These are phyloP conservation scores for Spergularia bocconei DNA, from an alignment of 148 eudicot species.

Conservation along the genomic window DNA sequence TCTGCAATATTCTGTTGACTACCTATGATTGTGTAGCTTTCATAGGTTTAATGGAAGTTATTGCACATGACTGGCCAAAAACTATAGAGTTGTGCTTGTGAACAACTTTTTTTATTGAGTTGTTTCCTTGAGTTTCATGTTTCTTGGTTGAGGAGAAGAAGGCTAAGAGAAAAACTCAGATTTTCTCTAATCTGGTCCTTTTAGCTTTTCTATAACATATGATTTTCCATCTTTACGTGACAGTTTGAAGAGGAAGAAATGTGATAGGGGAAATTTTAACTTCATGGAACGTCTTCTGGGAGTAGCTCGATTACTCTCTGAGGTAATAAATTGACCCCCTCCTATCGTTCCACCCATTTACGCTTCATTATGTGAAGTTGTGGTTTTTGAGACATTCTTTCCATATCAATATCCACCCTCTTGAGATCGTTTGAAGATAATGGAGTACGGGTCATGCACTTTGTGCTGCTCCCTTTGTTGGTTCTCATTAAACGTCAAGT, in stretches of 20 bases:
- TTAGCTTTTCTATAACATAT: not conserved
- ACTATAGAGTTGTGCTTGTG: no score
- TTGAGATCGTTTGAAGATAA: not conserved
- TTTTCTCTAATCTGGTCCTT: not conserved
- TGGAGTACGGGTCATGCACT: no score
- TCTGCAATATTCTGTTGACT: no score
- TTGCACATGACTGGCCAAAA: no score
- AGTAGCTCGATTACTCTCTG: constrained; percentile 75
- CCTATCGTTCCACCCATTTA: not conserved
- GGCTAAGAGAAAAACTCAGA: not conserved
- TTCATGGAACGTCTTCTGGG: constrained; percentile 79
- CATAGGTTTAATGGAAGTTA: no score
- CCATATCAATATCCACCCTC: not conserved
- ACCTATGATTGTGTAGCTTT: no score
- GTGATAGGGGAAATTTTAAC: constrained; percentile 49
- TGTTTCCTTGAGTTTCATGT: no score
- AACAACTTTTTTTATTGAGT: no score
- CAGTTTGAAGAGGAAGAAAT: constrained; percentile 78
- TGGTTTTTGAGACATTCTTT: not conserved
- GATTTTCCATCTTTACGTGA: constrained; percentile 4
- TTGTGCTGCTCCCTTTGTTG: no score
- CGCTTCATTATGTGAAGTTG: not conserved
- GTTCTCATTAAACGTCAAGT: no score
- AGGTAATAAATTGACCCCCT: constrained; percentile 36
- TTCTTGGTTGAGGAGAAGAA: not conserved